phyloP scores from a whole-genome alignment of 2,329 filamentous ascomycete genomes.

The Ophiognomonia clavigignenti-juglandacearum region DNA sequence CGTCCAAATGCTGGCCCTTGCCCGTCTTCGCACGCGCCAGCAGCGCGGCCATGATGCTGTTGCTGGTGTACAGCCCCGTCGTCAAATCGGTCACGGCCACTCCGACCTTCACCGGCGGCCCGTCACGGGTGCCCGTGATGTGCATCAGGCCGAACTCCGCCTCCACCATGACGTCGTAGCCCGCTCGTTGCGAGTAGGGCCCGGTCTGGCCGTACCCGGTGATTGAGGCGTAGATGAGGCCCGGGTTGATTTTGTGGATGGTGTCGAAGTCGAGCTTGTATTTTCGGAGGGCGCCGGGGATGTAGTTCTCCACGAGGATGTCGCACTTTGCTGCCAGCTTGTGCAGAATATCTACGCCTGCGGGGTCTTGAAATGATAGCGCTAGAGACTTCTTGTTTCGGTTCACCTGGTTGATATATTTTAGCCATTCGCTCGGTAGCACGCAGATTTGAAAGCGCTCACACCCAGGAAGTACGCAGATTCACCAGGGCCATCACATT shows the following conservation, averaged over 20 bases:
- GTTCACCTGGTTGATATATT: slow-evolving; percentile 60
- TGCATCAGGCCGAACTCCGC: slow-evolving; percentile 98
- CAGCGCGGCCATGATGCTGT: slow-evolving; percentile 90
- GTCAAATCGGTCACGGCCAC: slow-evolving; percentile 96
- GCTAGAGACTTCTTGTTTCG: slow-evolving; percentile 95
- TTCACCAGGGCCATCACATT: slow-evolving; percentile 70
- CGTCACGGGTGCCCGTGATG: slow-evolving; percentile 85
- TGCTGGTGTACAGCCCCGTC: slow-evolving; percentile 90
- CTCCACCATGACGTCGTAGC: slow-evolving; percentile 99
- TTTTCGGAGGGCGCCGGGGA: slow-evolving; percentile 84
- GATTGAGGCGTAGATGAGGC: slow-evolving; percentile 89
- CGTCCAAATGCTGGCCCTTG: slow-evolving; percentile 87
- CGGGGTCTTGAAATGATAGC: slow-evolving; percentile 81
- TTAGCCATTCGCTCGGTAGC: slow-evolving; percentile 2
- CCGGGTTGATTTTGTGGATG: slow-evolving; percentile 74
- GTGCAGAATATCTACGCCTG: slow-evolving; percentile 83
- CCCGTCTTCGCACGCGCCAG: slow-evolving; percentile 70
- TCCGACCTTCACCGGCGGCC: slow-evolving; percentile 92
- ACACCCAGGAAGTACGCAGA: slow-evolving; percentile 93
- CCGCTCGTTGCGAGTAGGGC: slow-evolving; percentile 79
- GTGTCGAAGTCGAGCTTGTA: slow-evolving; percentile 87
- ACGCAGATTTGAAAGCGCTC: slow-evolving; percentile 25
- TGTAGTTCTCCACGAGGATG: slow-evolving; percentile 93
- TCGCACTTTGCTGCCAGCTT: slow-evolving; percentile 80
- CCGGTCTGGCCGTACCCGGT: slow-evolving; percentile 97